Percentiles rank a stretch among this genome's conserved stretches.
These are phyloP conservation scores for Rubus idaeus DNA, from an alignment of 306 rosid species.

Conservation along the genomic window DNA sequence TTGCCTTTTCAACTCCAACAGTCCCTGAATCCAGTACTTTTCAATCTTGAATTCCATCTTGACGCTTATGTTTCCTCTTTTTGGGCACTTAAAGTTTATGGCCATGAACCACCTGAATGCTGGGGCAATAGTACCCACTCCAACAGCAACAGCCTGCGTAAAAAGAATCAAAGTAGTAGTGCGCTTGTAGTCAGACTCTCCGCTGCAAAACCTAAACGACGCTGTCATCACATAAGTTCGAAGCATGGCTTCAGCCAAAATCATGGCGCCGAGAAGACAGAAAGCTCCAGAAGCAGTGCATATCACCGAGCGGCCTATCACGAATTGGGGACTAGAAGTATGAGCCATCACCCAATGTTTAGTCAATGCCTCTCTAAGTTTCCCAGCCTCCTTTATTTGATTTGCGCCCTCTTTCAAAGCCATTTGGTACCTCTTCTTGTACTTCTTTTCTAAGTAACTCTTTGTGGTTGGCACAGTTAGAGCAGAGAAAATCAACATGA, in stretches of 20 bases:
- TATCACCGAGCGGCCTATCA: slow-evolving; percentile 76
- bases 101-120: slow-evolving; percentile 74
- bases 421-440: slow-evolving; percentile 32
- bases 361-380: slow-evolving; percentile 40
- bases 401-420: slow-evolving; percentile 39
- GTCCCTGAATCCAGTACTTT: slow-evolving; percentile 61
- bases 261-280: slow-evolving; percentile 57
- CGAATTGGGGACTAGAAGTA: slow-evolving; percentile 78
- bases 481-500: slow-evolving; percentile 54
- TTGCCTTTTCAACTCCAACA: slow-evolving; percentile 43
- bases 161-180: slow-evolving; percentile 55
- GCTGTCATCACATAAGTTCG: slow-evolving; percentile 56
- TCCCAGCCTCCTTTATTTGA: slow-evolving; percentile 13
- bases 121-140: slow-evolving; percentile 72
- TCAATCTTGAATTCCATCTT: slow-evolving; percentile 51
- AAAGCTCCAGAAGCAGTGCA: slow-evolving; percentile 86
- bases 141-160: slow-evolving; percentile 62
- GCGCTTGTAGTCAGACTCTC: slow-evolving; percentile 74
- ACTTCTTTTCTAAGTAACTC: slow-evolving; percentile 45
- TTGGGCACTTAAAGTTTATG: slow-evolving; percentile 59
- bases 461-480: slow-evolving; percentile 59
- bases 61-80: slow-evolving; percentile 19
- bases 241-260: slow-evolving; percentile 60
- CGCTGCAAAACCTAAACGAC: slow-evolving; percentile 56
- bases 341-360: slow-evolving; percentile 84